Conservation (phyloP, 306 rosid species). For the Psophocarpus tetragonolobus region DNA sequence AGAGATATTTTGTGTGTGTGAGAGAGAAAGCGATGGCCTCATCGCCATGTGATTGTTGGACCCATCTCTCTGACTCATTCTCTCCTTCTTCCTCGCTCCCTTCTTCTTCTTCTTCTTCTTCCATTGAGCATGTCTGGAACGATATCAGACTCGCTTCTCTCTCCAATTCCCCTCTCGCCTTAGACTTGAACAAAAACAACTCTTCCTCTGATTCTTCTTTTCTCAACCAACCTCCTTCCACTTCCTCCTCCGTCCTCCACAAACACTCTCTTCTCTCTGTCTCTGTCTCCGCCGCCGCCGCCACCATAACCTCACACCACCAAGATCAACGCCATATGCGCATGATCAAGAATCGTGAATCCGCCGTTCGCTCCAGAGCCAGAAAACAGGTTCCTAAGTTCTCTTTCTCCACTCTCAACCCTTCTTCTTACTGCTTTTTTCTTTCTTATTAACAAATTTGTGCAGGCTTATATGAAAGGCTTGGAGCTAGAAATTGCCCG, state of each 20-base stretch:
- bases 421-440: neutral
- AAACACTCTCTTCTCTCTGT: conserved; percentile 9
- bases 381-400: conserved; percentile 26
- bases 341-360: conserved; percentile 35
- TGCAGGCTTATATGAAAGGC: conserved; percentile 35
- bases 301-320: neutral
- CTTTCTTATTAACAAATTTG: neutral
- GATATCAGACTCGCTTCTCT: conserved; percentile 23
- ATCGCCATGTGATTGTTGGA: neutral
- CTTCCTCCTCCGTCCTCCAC: neutral
- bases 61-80: neutral
- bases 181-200: neutral
- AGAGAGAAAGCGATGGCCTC: neutral
- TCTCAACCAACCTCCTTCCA: neutral
- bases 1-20: neutral
- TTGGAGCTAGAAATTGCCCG: conserved; percentile 25
- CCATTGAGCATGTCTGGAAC: conserved; percentile 27
- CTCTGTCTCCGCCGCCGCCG: neutral
- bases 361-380: conserved; percentile 39
- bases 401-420: neutral
- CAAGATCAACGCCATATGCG: conserved; percentile 12
- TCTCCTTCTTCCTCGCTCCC: neutral
- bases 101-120: neutral
- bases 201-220: neutral
- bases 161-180: neutral